A percentile compares a stretch with the other conserved stretches of the same genome.
Evolutionary conservation across 176 grass and related monocot species (phyloP).

Genomic region (Carex pumila): DNA sequence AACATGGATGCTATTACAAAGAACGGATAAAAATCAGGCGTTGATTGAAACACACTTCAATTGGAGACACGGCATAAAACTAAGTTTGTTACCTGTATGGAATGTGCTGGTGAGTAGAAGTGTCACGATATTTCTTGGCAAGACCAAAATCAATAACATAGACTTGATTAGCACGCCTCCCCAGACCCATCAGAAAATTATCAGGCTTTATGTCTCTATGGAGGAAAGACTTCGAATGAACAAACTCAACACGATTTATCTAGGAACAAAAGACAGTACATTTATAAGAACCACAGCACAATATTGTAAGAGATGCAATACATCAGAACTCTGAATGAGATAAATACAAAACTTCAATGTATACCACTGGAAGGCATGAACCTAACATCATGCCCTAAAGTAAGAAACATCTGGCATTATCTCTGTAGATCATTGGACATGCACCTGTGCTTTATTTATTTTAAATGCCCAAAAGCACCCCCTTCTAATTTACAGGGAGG

Average conservation of each 20-base stretch:
- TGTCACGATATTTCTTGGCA: conserved; percentile 92
- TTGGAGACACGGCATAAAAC: not conserved
- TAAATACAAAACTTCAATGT: not conserved
- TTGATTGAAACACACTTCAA: not conserved
- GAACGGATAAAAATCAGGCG: not conserved
- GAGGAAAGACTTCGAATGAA: conserved; percentile 88
- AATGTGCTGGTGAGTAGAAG: conserved; percentile 86
- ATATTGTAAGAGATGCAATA: not conserved
- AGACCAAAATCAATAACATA: conserved; percentile 98
- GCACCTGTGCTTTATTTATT: not conserved
- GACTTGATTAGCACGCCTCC: conserved; percentile 92
- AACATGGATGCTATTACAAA: not conserved
- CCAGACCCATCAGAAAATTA: conserved; percentile 98
- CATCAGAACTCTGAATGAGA: not conserved
- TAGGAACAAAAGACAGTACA: conserved; percentile 14
- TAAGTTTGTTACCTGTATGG: conserved; percentile 57
- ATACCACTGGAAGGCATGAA: not conserved
- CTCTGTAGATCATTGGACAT: not conserved
- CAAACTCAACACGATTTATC: conserved; percentile 95
- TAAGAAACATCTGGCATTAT: not conserved
- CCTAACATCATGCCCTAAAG: not conserved
- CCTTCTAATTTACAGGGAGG: not conserved
- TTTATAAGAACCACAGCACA: not conserved
- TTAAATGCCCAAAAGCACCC: not conserved
- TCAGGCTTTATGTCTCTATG: conserved; percentile 97